These are phyloP conservation scores for Suhomyces kilbournensis DNA, from an alignment of 805 yeast species.

Conservation along the genomic window DNA sequence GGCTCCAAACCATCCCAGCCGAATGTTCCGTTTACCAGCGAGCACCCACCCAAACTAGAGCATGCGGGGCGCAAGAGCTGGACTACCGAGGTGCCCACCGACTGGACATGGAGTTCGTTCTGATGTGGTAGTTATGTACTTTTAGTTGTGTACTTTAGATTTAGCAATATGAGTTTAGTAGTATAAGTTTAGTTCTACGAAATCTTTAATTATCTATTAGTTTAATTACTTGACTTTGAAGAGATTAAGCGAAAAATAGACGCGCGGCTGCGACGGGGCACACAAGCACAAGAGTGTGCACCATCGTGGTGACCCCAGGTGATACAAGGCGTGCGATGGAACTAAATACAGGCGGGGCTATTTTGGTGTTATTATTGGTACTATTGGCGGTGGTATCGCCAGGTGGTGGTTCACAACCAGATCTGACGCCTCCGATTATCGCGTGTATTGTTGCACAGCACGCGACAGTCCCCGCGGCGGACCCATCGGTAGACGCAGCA, in stretches of 20 bases:
- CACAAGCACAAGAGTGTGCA: background rate
- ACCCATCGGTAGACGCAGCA: background rate
- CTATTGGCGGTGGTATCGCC: background rate
- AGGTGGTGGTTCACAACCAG: background rate
- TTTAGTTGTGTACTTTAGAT: no score
- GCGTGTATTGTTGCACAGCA: background rate
- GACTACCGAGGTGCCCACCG: slow-evolving; percentile 16
- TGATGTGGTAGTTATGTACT: slow-evolving; percentile 13
- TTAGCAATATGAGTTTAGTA: background rate
- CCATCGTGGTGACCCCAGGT: background rate
- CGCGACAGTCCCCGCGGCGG: background rate
- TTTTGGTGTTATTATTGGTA: no score
- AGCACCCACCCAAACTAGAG: background rate
- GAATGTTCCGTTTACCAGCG: background rate
- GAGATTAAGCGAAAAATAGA: background rate
- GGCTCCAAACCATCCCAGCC: background rate
- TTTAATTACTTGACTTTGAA: no score
- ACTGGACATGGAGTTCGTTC: slow-evolving; percentile 57
- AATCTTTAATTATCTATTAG: no score
- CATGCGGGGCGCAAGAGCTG: slow-evolving; percentile 8
- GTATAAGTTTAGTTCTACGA: background rate
- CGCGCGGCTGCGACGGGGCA: background rate
- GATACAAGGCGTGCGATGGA: no score
- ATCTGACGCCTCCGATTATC: background rate
- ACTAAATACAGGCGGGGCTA: no score